Evolutionary conservation across 1,139 yeast genomes (phyloP).

Genomic region (Taphrina betulina): DNA sequence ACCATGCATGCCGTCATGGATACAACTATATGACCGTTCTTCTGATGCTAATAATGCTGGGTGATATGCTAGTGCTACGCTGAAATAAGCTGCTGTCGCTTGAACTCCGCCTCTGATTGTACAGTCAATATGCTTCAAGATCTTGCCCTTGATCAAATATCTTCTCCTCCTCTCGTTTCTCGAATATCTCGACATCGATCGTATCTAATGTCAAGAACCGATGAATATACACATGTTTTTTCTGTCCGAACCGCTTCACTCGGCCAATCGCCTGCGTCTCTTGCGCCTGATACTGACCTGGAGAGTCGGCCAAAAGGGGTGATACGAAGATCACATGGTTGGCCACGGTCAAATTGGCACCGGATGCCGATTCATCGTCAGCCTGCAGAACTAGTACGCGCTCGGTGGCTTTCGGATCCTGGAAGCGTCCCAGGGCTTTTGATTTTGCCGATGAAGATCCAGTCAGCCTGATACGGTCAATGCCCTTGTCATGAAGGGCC

Average conservation of each 20-base stretch:
- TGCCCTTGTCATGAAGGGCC: slow-evolving; percentile 21
- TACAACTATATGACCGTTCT: no score
- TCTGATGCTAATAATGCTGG: no score
- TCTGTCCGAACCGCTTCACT: slow-evolving; percentile 33
- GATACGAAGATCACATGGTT: slow-evolving; percentile 34
- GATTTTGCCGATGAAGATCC: slow-evolving; percentile 26
- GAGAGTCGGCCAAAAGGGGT: slow-evolving; percentile 26
- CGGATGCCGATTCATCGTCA: slow-evolving; percentile 34
- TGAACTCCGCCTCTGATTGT: no score
- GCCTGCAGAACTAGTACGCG: slow-evolving; percentile 33
- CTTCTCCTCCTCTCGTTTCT: slow-evolving; percentile 8
- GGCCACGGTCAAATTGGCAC: slow-evolving; percentile 35
- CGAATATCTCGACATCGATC: slow-evolving; percentile 30
- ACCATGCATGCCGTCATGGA: no score
- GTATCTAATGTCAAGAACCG: slow-evolving; percentile 32
- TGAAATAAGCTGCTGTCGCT: no score
- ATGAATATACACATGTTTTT: slow-evolving; percentile 29
- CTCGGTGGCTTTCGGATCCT: slow-evolving; percentile 7
- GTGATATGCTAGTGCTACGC: no score
- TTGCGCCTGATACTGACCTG: slow-evolving; percentile 21
- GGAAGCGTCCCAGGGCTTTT: slow-evolving; percentile 26
- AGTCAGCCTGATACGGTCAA: slow-evolving; percentile 10
- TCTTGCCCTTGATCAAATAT: neutral
- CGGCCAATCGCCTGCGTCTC: slow-evolving; percentile 36
- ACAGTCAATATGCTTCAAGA: slow-evolving; percentile 5